Evolutionary conservation across 306 rosid species (phyloP).

Genomic region (Cucurbita argyrosperma): DNA sequence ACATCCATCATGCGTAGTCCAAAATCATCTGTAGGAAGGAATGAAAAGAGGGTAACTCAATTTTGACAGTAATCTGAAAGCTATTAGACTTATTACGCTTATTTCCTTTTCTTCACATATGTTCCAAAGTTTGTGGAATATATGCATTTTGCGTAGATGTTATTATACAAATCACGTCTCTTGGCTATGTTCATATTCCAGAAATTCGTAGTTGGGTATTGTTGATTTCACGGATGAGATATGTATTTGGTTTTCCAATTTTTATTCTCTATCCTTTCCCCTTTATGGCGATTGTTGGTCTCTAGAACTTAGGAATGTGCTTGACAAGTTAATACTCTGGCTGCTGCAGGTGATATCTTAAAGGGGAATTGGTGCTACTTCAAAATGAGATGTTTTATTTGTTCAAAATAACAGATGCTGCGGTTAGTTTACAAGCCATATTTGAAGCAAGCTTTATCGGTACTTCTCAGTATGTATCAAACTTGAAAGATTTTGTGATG

Average conservation of each 20-base stretch:
- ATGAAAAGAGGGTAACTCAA: not conserved
- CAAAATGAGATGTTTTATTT: conserved; percentile 1
- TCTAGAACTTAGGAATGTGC: not conserved
- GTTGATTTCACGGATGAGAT: not conserved
- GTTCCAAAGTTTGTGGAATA: not conserved
- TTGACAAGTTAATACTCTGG: not conserved
- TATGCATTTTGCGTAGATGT: not conserved
- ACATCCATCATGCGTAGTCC: not conserved
- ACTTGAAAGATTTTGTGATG: conserved; percentile 1
- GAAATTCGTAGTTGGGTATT: not conserved
- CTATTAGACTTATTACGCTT: not conserved
- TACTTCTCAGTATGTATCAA: conserved; percentile 2
- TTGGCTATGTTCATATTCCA: not conserved
- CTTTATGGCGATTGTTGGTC: not conserved
- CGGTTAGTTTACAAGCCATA: not conserved
- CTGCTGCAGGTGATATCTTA: not conserved
- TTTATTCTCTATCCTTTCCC: not conserved
- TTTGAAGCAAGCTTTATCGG: not conserved
- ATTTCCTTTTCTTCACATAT: not conserved
- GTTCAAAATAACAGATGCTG: conserved; percentile 5
- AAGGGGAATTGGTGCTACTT: not conserved
- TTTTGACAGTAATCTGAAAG: not conserved
- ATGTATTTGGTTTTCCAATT: not conserved
- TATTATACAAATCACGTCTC: not conserved
- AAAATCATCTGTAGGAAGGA: not conserved